phyloP scores from a whole-genome alignment of 768 basidiomycete genomes.

The Termitomyces titanicus region DNA sequence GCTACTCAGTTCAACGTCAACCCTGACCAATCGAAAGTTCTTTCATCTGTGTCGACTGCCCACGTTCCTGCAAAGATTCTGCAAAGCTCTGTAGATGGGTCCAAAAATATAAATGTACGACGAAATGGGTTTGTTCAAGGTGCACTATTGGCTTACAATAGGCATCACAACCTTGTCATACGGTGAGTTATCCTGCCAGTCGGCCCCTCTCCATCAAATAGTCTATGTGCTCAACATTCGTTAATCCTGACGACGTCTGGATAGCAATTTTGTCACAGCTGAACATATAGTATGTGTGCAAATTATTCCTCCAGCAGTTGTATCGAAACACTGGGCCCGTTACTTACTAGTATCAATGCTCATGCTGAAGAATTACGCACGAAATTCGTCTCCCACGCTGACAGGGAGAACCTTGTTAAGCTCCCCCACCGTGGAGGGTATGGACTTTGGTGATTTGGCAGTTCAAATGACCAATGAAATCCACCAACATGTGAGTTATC shows the following conservation, averaged over 20 bases:
- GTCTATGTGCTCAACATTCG: background rate
- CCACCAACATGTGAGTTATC: background rate
- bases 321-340: background rate
- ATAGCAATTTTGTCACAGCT: constrained; percentile 33
- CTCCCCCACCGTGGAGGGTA: constrained; percentile 17
- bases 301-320: background rate
- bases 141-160: constrained; percentile 5
- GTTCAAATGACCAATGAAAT: constrained; percentile 19
- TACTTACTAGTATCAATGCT: constrained; percentile 15
- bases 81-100: constrained; percentile 6
- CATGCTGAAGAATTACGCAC: constrained; percentile 28
- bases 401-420: constrained; percentile 25
- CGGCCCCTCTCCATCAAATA: background rate
- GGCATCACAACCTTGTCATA: constrained; percentile 5
- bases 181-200: background rate
- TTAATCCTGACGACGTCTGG: constrained; percentile 32
- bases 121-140: constrained; percentile 8
- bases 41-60: background rate
- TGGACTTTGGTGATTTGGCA: constrained; percentile 30
- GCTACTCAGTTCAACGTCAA: too few relatives aligned
- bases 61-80: constrained; percentile 4
- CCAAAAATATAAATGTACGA: background rate
- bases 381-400: constrained; percentile 32
- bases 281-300: constrained; percentile 24
- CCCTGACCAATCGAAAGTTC: background rate